Evolutionary conservation across 148 eudicot genomes (phyloP), one percentile per base, ranked within the genome.

Genomic region (Nepenthes gracilis): DNA sequence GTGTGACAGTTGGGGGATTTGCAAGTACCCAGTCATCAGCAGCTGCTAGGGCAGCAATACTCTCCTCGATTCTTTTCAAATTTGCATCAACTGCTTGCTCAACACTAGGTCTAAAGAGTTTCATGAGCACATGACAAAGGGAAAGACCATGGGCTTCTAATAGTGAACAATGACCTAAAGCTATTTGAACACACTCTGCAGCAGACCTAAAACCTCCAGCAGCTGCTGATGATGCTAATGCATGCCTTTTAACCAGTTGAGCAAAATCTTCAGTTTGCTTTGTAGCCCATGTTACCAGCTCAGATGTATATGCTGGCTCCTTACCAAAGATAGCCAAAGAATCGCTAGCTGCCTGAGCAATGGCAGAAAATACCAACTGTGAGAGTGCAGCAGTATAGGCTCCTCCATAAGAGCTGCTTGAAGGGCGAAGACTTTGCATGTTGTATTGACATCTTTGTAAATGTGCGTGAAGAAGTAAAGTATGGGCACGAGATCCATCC

Each of bases 311-410:
- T 37, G 94, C 86, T 37, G 82, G 81, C 74, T 93, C 98, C 69
- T 75, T 69, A 38, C 91, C 94, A 73, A 92, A 93, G 59, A 93
- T 93, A 37, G 84, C 59, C 61, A 73, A 54, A 33, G 96, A 92
- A 80, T 93, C 98, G 62, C 79, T 86, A 33, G 91, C 86, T 14
- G 96, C 91, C 73, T 88, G 96, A 54, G 88, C 84, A 75, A 93
- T 86, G 71, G 94, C 82, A 70, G 98, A 93, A 66, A 93, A 88
- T 43, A 88, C 90, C 62, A 88, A 78, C 82, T 93, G 98, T 12
- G 98, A 85, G 47, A 93, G 88, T 12, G 98, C 98, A 56, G 98
- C 95, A n/a, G 96, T 93, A 69, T 93, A 88, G 67, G 98, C 98
- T 76, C 98, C 98, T 72, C 98, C 96, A 76, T 93, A 93, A 51